Conservation (phyloP, 192 early-diverging fungal genomes). For the Nowakowskiella sp. region DNA sequence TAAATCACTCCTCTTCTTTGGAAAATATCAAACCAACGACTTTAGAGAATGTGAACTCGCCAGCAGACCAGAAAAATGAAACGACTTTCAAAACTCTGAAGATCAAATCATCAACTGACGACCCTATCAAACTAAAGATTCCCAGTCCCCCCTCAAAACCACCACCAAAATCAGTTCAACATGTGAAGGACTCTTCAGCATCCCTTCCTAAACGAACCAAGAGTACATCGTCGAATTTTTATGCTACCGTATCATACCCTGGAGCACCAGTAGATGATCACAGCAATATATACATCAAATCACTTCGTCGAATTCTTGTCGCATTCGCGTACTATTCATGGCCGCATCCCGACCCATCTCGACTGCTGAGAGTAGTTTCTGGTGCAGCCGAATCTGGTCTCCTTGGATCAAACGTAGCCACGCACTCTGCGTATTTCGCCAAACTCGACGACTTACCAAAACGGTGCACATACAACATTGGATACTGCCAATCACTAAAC, state of each 20-base stretch:
- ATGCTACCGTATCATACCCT: slow-evolving; percentile 30
- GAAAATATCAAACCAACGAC: no score
- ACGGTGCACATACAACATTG: slow-evolving; percentile 48
- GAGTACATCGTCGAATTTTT: slow-evolving; percentile 21
- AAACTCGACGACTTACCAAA: slow-evolving; percentile 13
- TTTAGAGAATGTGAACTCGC: no score
- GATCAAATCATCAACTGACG: background rate
- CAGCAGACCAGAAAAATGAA: no score
- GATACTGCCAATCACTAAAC: slow-evolving; percentile 80
- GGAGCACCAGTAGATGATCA: background rate
- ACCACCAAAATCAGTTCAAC: background rate
- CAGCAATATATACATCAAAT: slow-evolving; percentile 28
- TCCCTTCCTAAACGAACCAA: background rate
- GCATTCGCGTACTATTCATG: slow-evolving; percentile 66
- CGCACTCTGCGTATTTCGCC: no score
- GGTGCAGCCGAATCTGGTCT: background rate
- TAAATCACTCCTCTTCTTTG: no score
- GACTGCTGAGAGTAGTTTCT: background rate
- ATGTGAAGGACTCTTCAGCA: background rate
- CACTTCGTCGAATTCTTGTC: slow-evolving; percentile 58
- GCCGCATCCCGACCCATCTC: slow-evolving; percentile 21
- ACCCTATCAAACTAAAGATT: slow-evolving; percentile 1
- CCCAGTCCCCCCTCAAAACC: slow-evolving; percentile 6
- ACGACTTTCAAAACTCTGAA: background rate
- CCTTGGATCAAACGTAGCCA: background rate